Conservation (phyloP, 352 stramenopile genomes). For the Nothophytophthora sp. region DNA sequence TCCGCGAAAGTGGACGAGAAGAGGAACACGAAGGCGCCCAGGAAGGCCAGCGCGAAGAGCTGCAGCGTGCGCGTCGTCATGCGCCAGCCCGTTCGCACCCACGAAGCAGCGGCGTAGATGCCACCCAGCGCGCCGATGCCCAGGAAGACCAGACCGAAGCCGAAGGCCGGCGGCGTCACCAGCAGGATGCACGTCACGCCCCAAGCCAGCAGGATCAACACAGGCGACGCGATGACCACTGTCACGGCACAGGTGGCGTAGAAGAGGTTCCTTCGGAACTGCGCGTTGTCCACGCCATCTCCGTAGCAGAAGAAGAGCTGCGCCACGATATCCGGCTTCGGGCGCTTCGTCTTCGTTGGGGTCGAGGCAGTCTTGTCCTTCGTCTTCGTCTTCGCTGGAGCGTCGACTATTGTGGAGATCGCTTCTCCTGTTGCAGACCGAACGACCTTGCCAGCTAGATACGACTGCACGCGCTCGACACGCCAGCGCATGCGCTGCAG, state of each 20-base stretch:
- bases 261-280: conserved; percentile 80
- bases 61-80: conserved; percentile 67
- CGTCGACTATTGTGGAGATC: no score
- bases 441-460: conserved; percentile 66
- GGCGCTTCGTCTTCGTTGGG: background rate
- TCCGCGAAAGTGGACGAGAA: conserved; percentile 83
- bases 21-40: conserved; percentile 75
- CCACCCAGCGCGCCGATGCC: conserved; percentile 42
- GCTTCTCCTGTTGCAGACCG: no score
- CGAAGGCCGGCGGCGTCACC: conserved; percentile 73
- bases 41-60: conserved; percentile 55
- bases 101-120: conserved; percentile 54
- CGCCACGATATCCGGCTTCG: conserved; percentile 62
- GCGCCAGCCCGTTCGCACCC: conserved; percentile 77
- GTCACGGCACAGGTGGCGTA: conserved; percentile 68
- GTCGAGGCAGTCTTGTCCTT: conserved; percentile 20
- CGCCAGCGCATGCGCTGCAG: conserved; percentile 80
- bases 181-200: conserved; percentile 71
- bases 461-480: conserved; percentile 78
- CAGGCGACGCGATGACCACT: conserved; percentile 48
- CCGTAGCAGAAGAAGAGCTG: conserved; percentile 84
- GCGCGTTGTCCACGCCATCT: conserved; percentile 52
- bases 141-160: conserved; percentile 81
- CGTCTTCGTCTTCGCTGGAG: background rate
- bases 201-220: conserved; percentile 71